Evolutionary conservation across 305 asterid genomes (phyloP).

Genomic region (Euphrasia arctica): DNA sequence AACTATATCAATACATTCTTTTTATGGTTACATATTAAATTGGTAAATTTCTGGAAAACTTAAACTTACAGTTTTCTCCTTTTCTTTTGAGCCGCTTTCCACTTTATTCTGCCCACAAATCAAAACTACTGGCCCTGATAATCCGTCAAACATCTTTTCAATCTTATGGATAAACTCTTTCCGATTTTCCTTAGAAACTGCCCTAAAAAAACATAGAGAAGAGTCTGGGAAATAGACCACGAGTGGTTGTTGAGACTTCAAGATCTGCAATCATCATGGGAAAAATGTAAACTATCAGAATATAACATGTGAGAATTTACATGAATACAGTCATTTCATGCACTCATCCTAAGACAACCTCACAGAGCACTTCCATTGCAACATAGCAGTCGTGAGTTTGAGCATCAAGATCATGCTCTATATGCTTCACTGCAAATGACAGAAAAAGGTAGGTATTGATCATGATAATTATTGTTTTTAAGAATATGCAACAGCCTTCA

Average conservation of each 20-base stretch:
- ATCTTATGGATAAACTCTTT: background rate
- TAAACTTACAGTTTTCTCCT: slow-evolving; percentile 11
- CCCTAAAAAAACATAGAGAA: background rate
- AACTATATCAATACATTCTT: background rate
- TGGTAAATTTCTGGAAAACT: background rate
- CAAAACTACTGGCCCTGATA: slow-evolving; percentile 10
- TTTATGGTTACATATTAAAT: no score
- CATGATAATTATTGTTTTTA: no score
- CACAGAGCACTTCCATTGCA: slow-evolving; percentile 63
- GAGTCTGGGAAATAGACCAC: slow-evolving; percentile 18
- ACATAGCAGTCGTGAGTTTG: slow-evolving; percentile 55
- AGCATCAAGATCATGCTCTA: slow-evolving; percentile 59
- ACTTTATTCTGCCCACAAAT: slow-evolving; percentile 11
- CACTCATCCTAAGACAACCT: slow-evolving; percentile 23
- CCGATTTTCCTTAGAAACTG: background rate
- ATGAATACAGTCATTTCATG: background rate
- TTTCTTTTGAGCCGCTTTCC: background rate
- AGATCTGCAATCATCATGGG: background rate
- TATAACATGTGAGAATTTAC: no score
- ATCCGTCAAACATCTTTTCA: background rate
- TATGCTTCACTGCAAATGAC: slow-evolving; percentile 41
- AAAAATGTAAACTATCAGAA: background rate
- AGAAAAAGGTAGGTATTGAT: no score
- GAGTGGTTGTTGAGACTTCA: slow-evolving; percentile 9
- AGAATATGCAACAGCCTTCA: no score